Evolutionary conservation across 495 filamentous ascomycete species (phyloP).

Genomic region (Aspergillus taichungensis): DNA sequence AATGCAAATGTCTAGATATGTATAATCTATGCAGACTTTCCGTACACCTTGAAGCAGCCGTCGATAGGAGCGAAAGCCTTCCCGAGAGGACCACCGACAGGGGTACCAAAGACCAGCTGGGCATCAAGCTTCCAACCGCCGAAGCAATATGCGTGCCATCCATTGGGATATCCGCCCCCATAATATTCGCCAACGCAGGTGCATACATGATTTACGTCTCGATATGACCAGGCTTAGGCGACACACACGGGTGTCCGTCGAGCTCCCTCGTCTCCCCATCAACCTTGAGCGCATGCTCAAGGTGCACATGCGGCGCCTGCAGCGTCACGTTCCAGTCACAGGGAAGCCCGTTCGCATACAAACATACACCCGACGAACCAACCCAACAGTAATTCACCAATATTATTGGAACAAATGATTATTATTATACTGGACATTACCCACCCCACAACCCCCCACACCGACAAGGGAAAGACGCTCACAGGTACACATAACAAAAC

Average conservation of each 20-base stretch:
- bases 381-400: too few species aligned
- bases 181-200: constrained; percentile 11
- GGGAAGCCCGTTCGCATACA: constrained; percentile 21
- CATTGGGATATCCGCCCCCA: constrained; percentile 15
- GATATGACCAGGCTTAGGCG: not conserved
- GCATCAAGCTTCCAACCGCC: constrained; percentile 36
- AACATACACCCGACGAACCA: too few species aligned
- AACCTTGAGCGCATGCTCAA: constrained; percentile 21
- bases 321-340: constrained; percentile 16
- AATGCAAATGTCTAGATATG: too few species aligned
- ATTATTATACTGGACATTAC: too few species aligned
- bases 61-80: constrained; percentile 32
- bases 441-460: too few species aligned
- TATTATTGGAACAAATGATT: too few species aligned
- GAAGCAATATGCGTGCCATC: constrained; percentile 32
- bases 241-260: constrained; percentile 9
- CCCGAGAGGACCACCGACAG: constrained; percentile 22
- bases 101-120: constrained; percentile 45
- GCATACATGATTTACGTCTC: constrained; percentile 23
- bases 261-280: constrained; percentile 19
- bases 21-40: constrained; percentile 2
- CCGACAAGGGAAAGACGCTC: not conserved
- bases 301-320: constrained; percentile 4
- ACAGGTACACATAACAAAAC: constrained; percentile 41
- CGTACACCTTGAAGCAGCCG: constrained; percentile 31